These are phyloP conservation scores for Eurotiales sp. DNA, from an alignment of 2,329 filamentous ascomycete species.

Conservation along the genomic window DNA sequence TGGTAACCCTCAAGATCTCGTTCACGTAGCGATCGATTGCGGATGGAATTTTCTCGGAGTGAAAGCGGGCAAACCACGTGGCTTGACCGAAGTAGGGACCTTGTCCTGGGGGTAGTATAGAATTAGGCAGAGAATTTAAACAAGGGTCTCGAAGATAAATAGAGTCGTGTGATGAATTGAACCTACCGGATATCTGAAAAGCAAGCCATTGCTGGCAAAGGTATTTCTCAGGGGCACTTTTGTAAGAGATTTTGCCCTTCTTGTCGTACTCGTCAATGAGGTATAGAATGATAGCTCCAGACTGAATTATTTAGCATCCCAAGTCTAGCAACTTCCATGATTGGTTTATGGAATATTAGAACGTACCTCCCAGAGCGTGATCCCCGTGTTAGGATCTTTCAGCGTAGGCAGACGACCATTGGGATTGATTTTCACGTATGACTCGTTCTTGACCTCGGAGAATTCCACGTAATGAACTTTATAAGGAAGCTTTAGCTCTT, in stretches of 20 bases:
- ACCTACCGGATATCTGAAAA: conserved; percentile 9
- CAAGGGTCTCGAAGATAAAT: too few relatives aligned
- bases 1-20: conserved; percentile 3
- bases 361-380: conserved; percentile 11
- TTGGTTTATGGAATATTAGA: too few relatives aligned
- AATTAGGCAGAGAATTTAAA: too few relatives aligned
- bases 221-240: neutral
- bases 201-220: conserved; percentile 8
- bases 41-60: conserved; percentile 7
- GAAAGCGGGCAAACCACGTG: conserved; percentile 9
- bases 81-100: conserved; percentile 11
- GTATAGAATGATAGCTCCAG: conserved; percentile 10
- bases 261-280: conserved; percentile 9
- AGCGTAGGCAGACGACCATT: conserved; percentile 12
- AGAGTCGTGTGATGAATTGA: neutral
- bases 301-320: conserved; percentile 20
- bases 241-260: conserved; percentile 3
- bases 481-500: conserved; percentile 25
- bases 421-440: conserved; percentile 9
- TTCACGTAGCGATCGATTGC: conserved; percentile 8
- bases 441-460: conserved; percentile 17
- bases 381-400: conserved; percentile 10
- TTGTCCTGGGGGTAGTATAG: conserved; percentile 1
- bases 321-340: too few relatives aligned
- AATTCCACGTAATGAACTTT: conserved; percentile 16